Evolutionary conservation across 805 yeast genomes (phyloP), one percentile per base, ranked within the genome.

Genomic region (Candida broadrunensis): DNA sequence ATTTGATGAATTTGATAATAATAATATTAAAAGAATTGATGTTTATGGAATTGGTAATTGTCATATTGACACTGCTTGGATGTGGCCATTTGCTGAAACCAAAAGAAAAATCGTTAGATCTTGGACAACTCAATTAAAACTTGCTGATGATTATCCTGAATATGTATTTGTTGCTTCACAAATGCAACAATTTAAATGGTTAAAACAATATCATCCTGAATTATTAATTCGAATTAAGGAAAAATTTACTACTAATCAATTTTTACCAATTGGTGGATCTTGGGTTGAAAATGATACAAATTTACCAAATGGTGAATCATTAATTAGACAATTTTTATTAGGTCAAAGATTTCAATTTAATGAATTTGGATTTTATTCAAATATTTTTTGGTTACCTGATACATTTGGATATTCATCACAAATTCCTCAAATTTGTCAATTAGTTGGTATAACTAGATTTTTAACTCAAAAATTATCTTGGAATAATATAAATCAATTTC

Each of bases 41-140:
- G 96, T 90, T 9, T 84, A 70, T 61, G 96, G 87, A 7, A 75
- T 93, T 49, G 99, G 99, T 33, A 87, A 93, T 60, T 93, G 98
- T 60, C 98, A 90, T 61, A 90, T 90, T 51, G 99, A 91, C 56
- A 91, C 98, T 14, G 98, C 98, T 13, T 91, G 99, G 99, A 72
- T 89, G 43, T 91, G 99, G 99, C 98, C 97, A n/a, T 91, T 85
- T 70, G 97, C 96, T 2, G 97, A 93, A 60, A 88, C 98, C 1
- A 83, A 86, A 52, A 78, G 98, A 38, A 91, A 91, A 58, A 80
- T 91, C 41, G 96, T 90, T 2, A 76, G 99, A 49, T 88, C 96
- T 5, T 91, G 98, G 98, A 83, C 96, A 0, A 80, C 96, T 8
- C 99, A 91, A 66, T 69, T 91, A 38, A 83, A 88, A 40, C 63